Evolutionary conservation across 2,329 filamentous ascomycete genomes (phyloP).

Genomic region (Penicillium psychrosexuale): DNA sequence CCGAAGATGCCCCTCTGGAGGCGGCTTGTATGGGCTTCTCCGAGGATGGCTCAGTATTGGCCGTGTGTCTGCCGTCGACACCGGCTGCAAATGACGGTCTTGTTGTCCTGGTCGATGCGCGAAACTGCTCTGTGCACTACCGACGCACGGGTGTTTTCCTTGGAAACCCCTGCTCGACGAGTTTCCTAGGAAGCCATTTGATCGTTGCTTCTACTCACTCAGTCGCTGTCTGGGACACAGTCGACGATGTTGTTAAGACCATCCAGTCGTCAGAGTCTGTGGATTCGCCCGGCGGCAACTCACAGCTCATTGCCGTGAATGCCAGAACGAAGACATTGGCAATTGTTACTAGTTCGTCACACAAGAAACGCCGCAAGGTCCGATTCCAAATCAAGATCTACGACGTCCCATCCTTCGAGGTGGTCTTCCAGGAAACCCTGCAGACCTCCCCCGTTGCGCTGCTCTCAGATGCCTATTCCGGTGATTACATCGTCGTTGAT

Average conservation of each 20-base stretch:
- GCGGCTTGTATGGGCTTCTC: slow-evolving; percentile 73
- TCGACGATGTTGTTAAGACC: slow-evolving; percentile 71
- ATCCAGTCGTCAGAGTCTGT: slow-evolving; percentile 53
- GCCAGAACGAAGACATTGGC: slow-evolving; percentile 63
- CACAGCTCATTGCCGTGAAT: slow-evolving; percentile 64
- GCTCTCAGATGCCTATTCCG: slow-evolving; percentile 60
- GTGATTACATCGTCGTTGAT: slow-evolving; percentile 74
- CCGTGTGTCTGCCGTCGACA: slow-evolving; percentile 49
- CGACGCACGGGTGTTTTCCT: slow-evolving; percentile 66
- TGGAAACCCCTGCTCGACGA: slow-evolving; percentile 63
- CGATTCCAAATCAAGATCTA: slow-evolving; percentile 62
- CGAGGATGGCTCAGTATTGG: slow-evolving; percentile 79
- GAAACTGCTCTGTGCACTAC: slow-evolving; percentile 63
- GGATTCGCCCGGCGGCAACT: slow-evolving; percentile 6
- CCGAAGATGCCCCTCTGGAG: slow-evolving; percentile 34
- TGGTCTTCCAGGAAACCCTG: slow-evolving; percentile 56
- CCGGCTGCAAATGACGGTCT: slow-evolving; percentile 55
- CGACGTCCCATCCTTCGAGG: slow-evolving; percentile 56
- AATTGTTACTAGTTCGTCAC: slow-evolving; percentile 50
- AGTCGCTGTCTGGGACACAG: slow-evolving; percentile 73
- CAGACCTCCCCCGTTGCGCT: slow-evolving; percentile 64
- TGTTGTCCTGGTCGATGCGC: slow-evolving; percentile 73
- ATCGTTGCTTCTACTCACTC: slow-evolving; percentile 72
- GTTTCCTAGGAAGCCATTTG: slow-evolving; percentile 69
- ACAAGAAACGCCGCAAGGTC: slow-evolving; percentile 47